Conservation (phyloP, 805 yeast species). For the Candida dajiaensis region DNA sequence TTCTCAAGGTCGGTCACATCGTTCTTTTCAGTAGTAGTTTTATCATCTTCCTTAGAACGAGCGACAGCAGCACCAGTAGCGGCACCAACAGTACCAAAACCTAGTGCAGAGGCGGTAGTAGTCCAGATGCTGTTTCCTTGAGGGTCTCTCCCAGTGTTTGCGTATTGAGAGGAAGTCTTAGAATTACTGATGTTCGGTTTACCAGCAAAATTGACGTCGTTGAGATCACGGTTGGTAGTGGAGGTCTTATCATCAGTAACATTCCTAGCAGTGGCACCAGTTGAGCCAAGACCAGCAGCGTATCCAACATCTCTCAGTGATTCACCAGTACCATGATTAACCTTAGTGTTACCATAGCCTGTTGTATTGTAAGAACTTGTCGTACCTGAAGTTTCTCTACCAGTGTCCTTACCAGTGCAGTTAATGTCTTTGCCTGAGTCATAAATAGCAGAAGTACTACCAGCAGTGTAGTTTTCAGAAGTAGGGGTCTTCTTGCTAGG, state of each 20-base stretch:
- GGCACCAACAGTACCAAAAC: slow-evolving; percentile 6
- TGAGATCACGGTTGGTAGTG: no score
- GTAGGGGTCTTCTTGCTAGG: neutral
- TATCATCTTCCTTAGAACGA: no score
- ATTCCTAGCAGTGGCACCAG: neutral
- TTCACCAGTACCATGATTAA: neutral
- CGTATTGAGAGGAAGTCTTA: neutral
- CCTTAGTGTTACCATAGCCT: slow-evolving; percentile 1
- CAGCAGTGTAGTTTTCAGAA: neutral
- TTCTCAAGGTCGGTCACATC: neutral
- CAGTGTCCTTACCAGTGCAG: neutral
- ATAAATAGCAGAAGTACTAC: neutral
- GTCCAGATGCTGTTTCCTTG: slow-evolving; percentile 1
- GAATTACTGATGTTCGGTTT: neutral
- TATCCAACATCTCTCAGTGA: slow-evolving; percentile 5
- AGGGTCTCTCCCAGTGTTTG: neutral
- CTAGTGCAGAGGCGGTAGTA: slow-evolving; percentile 9
- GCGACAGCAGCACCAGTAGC: no score
- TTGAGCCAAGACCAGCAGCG: slow-evolving; percentile 7
- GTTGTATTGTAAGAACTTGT: neutral
- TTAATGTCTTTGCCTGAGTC: neutral
- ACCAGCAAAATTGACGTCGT: neutral
- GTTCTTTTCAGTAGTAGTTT: neutral
- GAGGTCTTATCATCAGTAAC: neutral
- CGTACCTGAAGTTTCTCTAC: neutral